These are phyloP conservation scores for Linum tenue DNA, from an alignment of 345 rosid species.

Conservation along the genomic window DNA sequence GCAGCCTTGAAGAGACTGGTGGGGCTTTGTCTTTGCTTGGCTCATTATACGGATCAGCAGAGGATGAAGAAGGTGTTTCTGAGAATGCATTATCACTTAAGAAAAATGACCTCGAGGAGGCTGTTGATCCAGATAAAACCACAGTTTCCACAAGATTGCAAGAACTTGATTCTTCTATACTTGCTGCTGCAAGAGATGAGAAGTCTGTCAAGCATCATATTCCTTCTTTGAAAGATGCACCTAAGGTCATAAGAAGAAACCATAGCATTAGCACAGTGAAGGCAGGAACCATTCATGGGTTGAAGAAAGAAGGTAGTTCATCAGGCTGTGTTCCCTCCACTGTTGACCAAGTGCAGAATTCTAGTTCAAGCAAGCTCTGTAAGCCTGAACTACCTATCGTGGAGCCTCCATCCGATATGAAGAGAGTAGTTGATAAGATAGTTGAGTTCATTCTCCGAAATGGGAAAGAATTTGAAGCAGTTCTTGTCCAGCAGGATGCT, in stretches of 20 bases:
- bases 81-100: constrained; percentile 26
- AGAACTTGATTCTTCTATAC: constrained; percentile 21
- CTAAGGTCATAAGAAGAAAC: constrained; percentile 41
- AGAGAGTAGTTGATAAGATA: constrained; percentile 78
- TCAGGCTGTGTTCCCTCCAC: constrained; percentile 18
- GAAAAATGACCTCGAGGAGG: constrained; percentile 21
- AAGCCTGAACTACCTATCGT: constrained; percentile 43
- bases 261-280: constrained; percentile 36
- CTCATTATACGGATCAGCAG: constrained; percentile 65
- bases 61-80: constrained; percentile 61
- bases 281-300: constrained; percentile 32
- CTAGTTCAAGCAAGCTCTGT: constrained; percentile 19
- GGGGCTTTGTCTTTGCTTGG: constrained; percentile 87
- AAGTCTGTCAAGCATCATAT: constrained; percentile 25
- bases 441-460: constrained; percentile 81
- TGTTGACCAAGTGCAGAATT: constrained; percentile 29
- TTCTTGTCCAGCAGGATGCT: constrained; percentile 75
- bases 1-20: constrained; percentile 24
- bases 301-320: constrained; percentile 33
- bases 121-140: constrained; percentile 20
- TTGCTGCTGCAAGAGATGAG: constrained; percentile 26
- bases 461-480: constrained; percentile 76
- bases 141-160: constrained; percentile 32
- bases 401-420: constrained; percentile 84
- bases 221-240: constrained; percentile 36